A percentile compares a stretch with the other conserved stretches of the same genome.
These are phyloP conservation scores for Mrakia gelida DNA, from an alignment of 768 basidiomycete genomes.

Conservation along the genomic window DNA sequence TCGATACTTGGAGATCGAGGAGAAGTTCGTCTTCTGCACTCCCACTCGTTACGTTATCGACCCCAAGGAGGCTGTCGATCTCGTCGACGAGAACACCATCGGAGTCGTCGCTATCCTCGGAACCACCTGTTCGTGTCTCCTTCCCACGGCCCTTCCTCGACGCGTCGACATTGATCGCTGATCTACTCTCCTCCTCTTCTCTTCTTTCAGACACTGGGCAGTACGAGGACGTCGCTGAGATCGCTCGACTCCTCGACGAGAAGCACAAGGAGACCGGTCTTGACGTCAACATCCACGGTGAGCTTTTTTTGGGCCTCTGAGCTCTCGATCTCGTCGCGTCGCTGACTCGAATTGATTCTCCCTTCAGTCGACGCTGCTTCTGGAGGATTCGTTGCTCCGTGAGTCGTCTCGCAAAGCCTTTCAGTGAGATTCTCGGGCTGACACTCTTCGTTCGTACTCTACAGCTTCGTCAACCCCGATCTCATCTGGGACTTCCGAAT, in stretches of 20 bases:
- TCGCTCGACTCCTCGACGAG: conserved; percentile 37
- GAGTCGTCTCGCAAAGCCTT: no score
- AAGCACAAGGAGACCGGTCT: conserved; percentile 39
- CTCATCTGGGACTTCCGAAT: conserved; percentile 42
- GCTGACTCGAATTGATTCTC: background rate
- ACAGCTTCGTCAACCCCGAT: conserved; percentile 37
- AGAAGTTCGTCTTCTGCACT: conserved; percentile 37
- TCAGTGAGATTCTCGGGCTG: no score
- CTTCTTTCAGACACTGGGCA: conserved; percentile 19
- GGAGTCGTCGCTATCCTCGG: conserved; percentile 22
- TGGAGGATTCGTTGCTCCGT: conserved; percentile 33
- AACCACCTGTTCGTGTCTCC: conserved; percentile 8
- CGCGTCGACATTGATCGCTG: background rate
- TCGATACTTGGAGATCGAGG: conserved; percentile 42
- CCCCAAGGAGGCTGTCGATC: conserved; percentile 40
- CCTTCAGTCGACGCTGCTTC: conserved; percentile 18
- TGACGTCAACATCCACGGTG: conserved; percentile 41
- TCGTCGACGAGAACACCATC: conserved; percentile 46
- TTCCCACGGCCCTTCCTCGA: no score
- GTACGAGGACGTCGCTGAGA: conserved; percentile 37
- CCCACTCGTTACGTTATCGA: conserved; percentile 40
- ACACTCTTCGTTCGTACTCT: no score
- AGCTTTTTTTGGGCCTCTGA: background rate
- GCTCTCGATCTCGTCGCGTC: no score
- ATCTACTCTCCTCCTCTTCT: background rate